These are phyloP conservation scores for Athelia sp. DNA, from an alignment of 1,284 basidiomycete genomes.

Conservation along the genomic window DNA sequence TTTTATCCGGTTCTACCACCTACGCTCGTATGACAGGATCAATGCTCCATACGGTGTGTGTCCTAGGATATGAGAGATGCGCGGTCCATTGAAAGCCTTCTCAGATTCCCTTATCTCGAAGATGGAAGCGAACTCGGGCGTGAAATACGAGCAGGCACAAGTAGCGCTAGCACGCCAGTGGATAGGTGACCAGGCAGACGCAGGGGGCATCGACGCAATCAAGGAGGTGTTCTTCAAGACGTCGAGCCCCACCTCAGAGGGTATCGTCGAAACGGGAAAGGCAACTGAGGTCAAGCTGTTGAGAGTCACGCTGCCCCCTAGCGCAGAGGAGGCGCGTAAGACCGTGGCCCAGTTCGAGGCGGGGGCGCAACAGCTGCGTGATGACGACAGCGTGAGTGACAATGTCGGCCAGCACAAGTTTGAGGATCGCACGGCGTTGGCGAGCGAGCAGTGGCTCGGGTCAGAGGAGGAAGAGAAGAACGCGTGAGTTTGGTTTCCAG, in stretches of 20 bases:
- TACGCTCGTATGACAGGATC: constrained; percentile 88
- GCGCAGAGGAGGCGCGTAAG: constrained; percentile 57
- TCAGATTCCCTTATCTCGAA: constrained; percentile 53
- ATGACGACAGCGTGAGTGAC: constrained; percentile 59
- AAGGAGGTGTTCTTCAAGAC: constrained; percentile 49
- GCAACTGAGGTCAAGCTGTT: constrained; percentile 41
- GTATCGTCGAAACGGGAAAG: constrained; percentile 39
- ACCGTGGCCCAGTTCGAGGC: constrained; percentile 65
- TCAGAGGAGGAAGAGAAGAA: constrained; percentile 77
- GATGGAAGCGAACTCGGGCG: constrained; percentile 72
- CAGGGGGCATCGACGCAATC: constrained; percentile 25
- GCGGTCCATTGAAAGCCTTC: not conserved
- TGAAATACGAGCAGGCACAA: constrained; percentile 82
- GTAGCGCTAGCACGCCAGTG: constrained; percentile 83
- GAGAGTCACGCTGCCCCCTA: constrained; percentile 60
- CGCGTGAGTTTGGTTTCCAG: constrained; percentile 44
- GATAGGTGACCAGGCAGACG: constrained; percentile 50
- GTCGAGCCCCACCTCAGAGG: constrained; percentile 39
- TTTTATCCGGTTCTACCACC: constrained; percentile 86
- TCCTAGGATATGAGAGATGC: not conserved
- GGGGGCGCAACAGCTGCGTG: constrained; percentile 47
- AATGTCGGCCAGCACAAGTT: constrained; percentile 79
- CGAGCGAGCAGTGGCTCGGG: constrained; percentile 80
- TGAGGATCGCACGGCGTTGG: constrained; percentile 51
- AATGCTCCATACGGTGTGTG: constrained; percentile 54